These are phyloP conservation scores for Salix caprea DNA, from an alignment of 345 rosid species.

Conservation along the genomic window DNA sequence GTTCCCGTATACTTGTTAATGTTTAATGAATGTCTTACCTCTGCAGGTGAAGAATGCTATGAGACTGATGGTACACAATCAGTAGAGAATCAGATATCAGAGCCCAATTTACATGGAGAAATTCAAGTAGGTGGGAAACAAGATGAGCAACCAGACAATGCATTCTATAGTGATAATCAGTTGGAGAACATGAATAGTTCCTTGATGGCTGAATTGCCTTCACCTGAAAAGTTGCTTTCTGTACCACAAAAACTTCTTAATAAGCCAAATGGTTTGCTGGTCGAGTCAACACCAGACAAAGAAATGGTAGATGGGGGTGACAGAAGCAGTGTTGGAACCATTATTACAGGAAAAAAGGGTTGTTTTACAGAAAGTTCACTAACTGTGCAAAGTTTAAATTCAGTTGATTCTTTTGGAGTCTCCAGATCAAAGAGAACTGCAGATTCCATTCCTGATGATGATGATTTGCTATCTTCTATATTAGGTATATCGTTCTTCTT, in stretches of 20 bases:
- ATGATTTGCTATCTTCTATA: conserved; percentile 90
- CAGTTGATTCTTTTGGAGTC: conserved; percentile 63
- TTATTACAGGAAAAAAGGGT: conserved; percentile 67
- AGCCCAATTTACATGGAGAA: conserved; percentile 39
- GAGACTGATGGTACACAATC: conserved; percentile 19
- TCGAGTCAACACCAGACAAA: conserved; percentile 61
- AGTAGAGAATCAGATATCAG: conserved; percentile 39
- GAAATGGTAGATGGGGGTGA: conserved; percentile 37
- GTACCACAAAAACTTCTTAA: conserved; percentile 43
- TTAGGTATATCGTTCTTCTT: conserved; percentile 50
- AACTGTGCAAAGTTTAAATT: conserved; percentile 58
- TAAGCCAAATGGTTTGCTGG: conserved; percentile 42
- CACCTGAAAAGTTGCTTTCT: conserved; percentile 76
- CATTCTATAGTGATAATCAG: conserved; percentile 32
- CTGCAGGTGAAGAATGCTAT: conserved; percentile 35
- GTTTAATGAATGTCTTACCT: background rate
- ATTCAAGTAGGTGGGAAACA: conserved; percentile 24
- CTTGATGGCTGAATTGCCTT: conserved; percentile 46
- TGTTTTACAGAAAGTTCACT: conserved; percentile 67
- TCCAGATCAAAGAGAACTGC: conserved; percentile 50
- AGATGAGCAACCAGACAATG: conserved; percentile 35
- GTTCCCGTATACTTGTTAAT: background rate
- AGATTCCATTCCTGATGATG: conserved; percentile 84
- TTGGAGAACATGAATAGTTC: conserved; percentile 32
- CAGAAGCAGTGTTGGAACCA: conserved; percentile 37